Conservation (phyloP, 257 asterid genomes). For the Scutellaria baicalensis region DNA sequence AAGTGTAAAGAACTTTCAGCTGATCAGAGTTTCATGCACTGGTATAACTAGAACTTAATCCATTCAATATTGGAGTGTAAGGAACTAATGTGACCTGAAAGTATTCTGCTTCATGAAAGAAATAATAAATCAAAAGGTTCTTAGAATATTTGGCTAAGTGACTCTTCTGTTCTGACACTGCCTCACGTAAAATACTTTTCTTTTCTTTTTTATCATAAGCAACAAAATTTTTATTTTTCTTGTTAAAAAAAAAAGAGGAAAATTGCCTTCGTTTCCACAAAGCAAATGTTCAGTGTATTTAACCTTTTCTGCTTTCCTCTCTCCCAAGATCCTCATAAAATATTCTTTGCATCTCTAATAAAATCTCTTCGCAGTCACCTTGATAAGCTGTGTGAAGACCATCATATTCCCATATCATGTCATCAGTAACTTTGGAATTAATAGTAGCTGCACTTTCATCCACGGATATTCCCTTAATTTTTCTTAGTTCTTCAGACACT, state of each 20-base stretch:
- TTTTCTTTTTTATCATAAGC: not conserved
- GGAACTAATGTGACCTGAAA: not conserved
- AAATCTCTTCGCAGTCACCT: slow-evolving; percentile 81
- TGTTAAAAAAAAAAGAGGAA: not conserved
- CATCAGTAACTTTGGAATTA: slow-evolving; percentile 28
- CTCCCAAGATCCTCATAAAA: slow-evolving; percentile 74
- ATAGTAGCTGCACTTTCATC: slow-evolving; percentile 21
- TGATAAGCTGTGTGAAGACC: slow-evolving; percentile 59
- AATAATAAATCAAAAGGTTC: not conserved
- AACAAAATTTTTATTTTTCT: not conserved
- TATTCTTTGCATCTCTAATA: slow-evolving; percentile 80
- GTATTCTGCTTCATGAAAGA: not conserved
- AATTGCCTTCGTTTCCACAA: not conserved
- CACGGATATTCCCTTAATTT: slow-evolving; percentile 42
- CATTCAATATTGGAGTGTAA: slow-evolving; percentile 1
- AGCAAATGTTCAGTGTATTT: not conserved
- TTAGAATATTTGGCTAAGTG: not conserved
- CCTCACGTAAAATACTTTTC: not conserved
- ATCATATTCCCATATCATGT: slow-evolving; percentile 88
- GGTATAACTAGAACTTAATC: not conserved
- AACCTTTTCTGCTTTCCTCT: slow-evolving; percentile 48
- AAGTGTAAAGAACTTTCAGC: not conserved
- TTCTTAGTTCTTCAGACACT: slow-evolving; percentile 69
- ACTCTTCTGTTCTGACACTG: not conserved
- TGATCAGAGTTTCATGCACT: not conserved